These are phyloP conservation scores for Globisporangium cylindrosporum DNA, from an alignment of 352 stramenopile genomes.

Conservation along the genomic window DNA sequence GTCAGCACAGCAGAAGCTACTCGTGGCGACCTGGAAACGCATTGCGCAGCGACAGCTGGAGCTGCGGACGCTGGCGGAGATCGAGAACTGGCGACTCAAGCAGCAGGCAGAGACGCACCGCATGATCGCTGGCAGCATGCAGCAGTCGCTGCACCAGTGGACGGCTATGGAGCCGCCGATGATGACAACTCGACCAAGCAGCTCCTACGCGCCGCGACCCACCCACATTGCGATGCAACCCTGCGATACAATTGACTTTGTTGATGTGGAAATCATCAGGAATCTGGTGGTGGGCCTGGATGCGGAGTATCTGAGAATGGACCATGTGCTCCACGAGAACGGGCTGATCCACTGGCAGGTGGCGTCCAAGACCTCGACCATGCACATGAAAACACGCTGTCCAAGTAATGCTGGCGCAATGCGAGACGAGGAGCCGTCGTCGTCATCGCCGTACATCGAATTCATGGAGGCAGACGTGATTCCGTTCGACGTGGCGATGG, in stretches of 20 bases:
- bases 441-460: conserved; percentile 4
- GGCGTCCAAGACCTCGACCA: neutral
- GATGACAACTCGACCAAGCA: neutral
- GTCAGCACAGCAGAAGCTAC: neutral
- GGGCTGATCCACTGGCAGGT: conserved; percentile 7
- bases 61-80: neutral
- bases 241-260: neutral
- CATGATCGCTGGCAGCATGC: neutral
- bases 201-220: neutral
- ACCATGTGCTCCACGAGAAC: conserved; percentile 4
- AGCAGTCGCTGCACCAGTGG: neutral
- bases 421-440: neutral
- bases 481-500: conserved; percentile 8
- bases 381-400: conserved; percentile 4
- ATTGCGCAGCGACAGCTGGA: conserved; percentile 8
- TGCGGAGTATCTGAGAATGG: conserved; percentile 1
- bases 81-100: conserved; percentile 6
- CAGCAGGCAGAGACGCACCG: neutral
- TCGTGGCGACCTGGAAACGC: conserved; percentile 1
- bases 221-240: conserved; percentile 4
- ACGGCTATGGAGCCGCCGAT: neutral
- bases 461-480: conserved; percentile 8
- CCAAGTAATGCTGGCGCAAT: neutral
- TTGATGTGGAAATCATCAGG: conserved; percentile 1
- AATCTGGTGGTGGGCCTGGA: conserved; percentile 3